These are phyloP conservation scores for Wakefieldia striispora DNA, from an alignment of 768 basidiomycete species.

Conservation along the genomic window DNA sequence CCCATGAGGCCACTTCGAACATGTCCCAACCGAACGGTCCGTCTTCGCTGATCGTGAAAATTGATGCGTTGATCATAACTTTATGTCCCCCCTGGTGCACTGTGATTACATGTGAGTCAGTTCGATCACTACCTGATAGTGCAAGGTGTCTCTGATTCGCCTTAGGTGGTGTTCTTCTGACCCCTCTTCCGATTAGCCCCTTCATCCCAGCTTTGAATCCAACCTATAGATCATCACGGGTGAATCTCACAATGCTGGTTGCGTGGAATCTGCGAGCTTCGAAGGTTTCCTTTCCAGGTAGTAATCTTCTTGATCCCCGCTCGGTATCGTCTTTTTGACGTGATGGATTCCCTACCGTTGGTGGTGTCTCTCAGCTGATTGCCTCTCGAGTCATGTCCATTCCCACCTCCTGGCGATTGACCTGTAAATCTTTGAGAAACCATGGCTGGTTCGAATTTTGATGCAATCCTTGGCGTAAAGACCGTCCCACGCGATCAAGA, in stretches of 20 bases:
- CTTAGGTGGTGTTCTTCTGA: too few species aligned
- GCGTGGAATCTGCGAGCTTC: not conserved
- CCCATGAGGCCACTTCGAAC: too few species aligned
- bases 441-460: not conserved
- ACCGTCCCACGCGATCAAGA: constrained; percentile 6
- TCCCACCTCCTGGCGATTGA: not conserved
- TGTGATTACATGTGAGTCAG: too few species aligned
- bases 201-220: too few species aligned
- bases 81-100: too few species aligned
- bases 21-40: too few species aligned
- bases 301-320: not conserved
- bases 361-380: constrained; percentile 1
- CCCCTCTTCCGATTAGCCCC: too few species aligned
- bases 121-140: too few species aligned
- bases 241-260: not conserved
- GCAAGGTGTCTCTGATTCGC: too few species aligned
- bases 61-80: too few species aligned
- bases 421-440: not conserved
- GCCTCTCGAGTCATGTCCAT: not conserved
- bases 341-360: not conserved
- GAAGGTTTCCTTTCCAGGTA: not conserved
- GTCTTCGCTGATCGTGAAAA: too few species aligned
- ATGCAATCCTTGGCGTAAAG: not conserved
- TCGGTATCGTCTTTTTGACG: not conserved
- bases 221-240: too few species aligned